A percentile compares a stretch with the other conserved stretches of the same genome.
Evolutionary conservation across 129 eudicot genomes (phyloP).

Genomic region (Escallonia herrerae): DNA sequence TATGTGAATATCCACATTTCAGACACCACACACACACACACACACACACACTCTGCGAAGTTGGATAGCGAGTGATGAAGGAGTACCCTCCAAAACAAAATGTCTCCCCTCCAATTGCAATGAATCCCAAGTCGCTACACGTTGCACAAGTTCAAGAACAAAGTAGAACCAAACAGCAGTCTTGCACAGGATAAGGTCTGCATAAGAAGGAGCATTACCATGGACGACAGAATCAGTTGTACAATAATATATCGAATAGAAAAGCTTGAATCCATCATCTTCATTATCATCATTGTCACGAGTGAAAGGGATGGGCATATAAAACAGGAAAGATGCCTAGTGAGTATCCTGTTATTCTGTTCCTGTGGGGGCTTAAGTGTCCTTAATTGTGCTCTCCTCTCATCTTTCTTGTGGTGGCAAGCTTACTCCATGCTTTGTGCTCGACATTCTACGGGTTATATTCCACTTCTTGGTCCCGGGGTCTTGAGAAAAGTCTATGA

Average conservation of each 20-base stretch:
- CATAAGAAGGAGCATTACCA: not conserved
- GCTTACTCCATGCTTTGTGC: no score
- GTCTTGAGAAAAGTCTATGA: not conserved
- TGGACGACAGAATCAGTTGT: conserved; percentile 2
- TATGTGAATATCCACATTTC: no score
- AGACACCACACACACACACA: no score
- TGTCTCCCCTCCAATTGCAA: conserved; percentile 15
- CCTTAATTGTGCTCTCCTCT: not conserved
- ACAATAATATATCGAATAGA: no score
- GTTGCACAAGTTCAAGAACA: conserved; percentile 16
- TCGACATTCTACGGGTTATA: not conserved
- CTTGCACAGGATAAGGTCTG: conserved; percentile 20
- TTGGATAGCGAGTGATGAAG: conserved; percentile 3
- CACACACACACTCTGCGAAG: no score
- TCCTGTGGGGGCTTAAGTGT: no score
- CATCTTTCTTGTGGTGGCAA: not conserved
- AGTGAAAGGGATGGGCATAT: conserved; percentile 2
- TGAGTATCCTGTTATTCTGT: no score
- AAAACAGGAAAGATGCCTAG: not conserved
- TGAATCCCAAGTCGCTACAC: conserved; percentile 8
- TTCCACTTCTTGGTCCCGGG: not conserved
- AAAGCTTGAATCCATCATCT: not conserved
- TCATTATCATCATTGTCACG: conserved; percentile 1
- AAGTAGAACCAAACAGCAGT: conserved; percentile 14
- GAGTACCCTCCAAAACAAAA: conserved; percentile 14